A percentile compares a stretch with the other conserved stretches of the same genome.
phyloP scores from a whole-genome alignment of 768 basidiomycete genomes.

The Mrakia blollopis region DNA sequence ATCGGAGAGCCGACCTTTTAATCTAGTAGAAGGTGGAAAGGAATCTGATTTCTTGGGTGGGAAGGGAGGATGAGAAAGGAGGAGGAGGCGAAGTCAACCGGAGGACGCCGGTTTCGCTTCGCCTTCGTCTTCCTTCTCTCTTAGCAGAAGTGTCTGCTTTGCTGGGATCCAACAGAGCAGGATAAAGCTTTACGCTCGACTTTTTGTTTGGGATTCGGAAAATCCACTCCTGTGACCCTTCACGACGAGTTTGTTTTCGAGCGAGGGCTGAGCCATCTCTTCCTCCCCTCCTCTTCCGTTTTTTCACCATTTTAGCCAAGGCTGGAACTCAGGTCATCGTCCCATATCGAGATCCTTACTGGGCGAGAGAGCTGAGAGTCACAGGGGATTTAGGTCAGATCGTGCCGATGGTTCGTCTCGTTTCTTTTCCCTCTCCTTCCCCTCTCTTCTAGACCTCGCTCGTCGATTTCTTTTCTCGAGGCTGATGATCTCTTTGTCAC shows the following conservation, averaged over 20 bases:
- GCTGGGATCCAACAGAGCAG: no score
- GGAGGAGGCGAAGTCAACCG: not conserved
- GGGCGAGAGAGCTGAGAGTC: constrained; percentile 78
- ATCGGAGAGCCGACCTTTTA: not conserved
- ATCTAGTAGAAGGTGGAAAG: no score
- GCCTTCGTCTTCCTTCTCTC: no score
- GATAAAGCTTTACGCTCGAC: no score
- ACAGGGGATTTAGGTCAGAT: constrained; percentile 97
- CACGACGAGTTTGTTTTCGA: not conserved
- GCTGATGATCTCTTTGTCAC: no score
- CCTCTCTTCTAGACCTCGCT: not conserved
- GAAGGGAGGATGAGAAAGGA: not conserved
- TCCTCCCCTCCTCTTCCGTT: not conserved
- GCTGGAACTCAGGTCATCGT: constrained; percentile 88
- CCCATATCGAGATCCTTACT: constrained; percentile 92
- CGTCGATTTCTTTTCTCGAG: not conserved
- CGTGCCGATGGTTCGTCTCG: constrained; percentile 68
- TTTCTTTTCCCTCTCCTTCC: not conserved
- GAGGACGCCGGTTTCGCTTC: no score
- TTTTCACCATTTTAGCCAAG: constrained; percentile 56
- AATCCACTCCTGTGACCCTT: not conserved
- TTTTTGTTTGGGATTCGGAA: no score
- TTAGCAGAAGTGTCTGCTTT: no score
- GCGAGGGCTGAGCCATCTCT: not conserved
- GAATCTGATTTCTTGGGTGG: not conserved